Percentiles rank a stretch among this genome's conserved stretches.
Conservation (phyloP, 2,329 filamentous ascomycete species). For the Penicillium paneum region DNA sequence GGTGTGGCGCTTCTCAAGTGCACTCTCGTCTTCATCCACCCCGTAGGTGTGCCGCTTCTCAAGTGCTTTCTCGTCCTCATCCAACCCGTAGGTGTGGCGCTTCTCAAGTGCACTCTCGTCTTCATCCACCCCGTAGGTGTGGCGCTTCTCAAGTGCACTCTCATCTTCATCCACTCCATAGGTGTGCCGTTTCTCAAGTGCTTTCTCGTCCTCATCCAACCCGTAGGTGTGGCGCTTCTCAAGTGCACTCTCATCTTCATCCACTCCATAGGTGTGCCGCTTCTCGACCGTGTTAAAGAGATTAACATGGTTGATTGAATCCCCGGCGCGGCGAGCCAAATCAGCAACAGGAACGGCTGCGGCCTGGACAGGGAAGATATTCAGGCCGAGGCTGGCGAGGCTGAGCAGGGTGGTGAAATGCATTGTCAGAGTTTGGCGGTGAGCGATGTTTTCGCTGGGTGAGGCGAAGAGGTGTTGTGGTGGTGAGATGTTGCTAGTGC, state of each 20-base stretch:
- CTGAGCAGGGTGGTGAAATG: neutral
- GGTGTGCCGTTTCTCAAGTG: too few relatives aligned
- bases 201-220: too few relatives aligned
- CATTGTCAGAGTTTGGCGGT: neutral
- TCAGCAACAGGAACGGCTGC: neutral
- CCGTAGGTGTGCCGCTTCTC: neutral
- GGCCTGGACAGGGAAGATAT: neutral
- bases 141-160: neutral
- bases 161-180: neutral
- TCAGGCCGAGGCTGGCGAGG: slow-evolving; percentile 1
- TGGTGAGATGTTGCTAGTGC: neutral
- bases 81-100: neutral
- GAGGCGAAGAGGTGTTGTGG: neutral
- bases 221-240: neutral
- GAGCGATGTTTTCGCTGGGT: neutral
- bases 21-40: neutral
- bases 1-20: neutral
- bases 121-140: neutral
- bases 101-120: neutral
- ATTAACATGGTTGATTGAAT: neutral
- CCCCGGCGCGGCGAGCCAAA: neutral
- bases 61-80: neutral
- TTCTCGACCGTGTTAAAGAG: neutral
- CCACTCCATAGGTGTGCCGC: neutral
- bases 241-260: neutral